These are phyloP conservation scores for Solanum piurae DNA, from an alignment of 257 asterid species.

Conservation along the genomic window DNA sequence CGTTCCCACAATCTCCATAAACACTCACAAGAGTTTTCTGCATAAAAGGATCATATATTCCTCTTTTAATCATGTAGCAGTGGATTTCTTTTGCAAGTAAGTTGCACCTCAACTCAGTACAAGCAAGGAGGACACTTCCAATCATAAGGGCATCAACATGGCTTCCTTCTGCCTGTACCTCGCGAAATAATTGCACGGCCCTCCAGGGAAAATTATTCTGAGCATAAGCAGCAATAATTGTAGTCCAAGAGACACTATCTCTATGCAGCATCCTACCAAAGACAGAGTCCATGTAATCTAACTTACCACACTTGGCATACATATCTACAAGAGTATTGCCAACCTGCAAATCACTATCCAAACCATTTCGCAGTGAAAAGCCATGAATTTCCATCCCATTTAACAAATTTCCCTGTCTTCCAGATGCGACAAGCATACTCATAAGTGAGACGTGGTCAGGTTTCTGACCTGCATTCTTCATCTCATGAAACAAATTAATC, in stretches of 20 bases:
- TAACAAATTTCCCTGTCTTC: conserved; percentile 40
- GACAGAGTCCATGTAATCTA: conserved; percentile 39
- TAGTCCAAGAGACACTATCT: conserved; percentile 70
- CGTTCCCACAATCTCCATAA: conserved; percentile 58
- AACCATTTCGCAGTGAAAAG: conserved; percentile 46
- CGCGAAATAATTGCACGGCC: conserved; percentile 40
- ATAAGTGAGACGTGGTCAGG: conserved; percentile 57
- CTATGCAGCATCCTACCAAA: conserved; percentile 38
- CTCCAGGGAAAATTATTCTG: conserved; percentile 31
- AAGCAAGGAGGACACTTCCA: conserved; percentile 64
- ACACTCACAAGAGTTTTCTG: conserved; percentile 47
- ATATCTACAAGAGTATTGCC: conserved; percentile 66
- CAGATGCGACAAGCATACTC: conserved; percentile 57
- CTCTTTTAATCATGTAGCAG: conserved; percentile 37
- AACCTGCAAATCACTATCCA: conserved; percentile 51
- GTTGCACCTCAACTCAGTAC: conserved; percentile 41
- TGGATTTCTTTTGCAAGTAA: conserved; percentile 56
- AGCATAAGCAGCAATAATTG: conserved; percentile 54
- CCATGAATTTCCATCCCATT: conserved; percentile 72
- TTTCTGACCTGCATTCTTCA: conserved; percentile 20
- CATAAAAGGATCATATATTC: conserved; percentile 27
- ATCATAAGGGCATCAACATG: conserved; percentile 45
- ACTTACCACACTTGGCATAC: conserved; percentile 81
- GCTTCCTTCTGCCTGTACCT: conserved; percentile 23
- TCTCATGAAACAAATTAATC: conserved; percentile 31